Evolutionary conservation across 2,329 filamentous ascomycete species (phyloP), one percentile per base, ranked within the genome.

Genomic region (Paraphoma chrysanthemicola): DNA sequence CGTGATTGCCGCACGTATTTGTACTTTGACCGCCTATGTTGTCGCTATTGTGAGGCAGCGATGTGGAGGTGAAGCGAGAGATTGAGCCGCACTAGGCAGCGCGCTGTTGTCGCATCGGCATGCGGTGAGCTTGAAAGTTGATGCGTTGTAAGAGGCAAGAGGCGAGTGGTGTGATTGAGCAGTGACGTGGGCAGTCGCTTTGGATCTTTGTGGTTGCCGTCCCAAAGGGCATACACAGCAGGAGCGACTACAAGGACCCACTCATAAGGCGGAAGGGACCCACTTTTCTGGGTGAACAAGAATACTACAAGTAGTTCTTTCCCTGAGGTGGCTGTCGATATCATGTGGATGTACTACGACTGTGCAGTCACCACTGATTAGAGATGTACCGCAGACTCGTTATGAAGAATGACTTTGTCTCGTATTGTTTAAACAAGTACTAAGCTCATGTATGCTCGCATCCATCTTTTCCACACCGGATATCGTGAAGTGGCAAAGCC

Each of bases 81-180:
- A 29, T 42, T 56, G 54, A 59, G 49, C 43, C 50, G 49, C 46
- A 48, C n/a, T 46, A 17, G 42, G 41, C n/a, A 49, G 48, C 49
- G 48, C 56, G 31, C 44, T 48, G 45, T 47, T 49, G 31, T 45
- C 43, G 51, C 59, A 57, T 62, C 31, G 4, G 41, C 12, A 44
- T 4, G 46, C 36, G 9, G 46, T 41, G 17, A 33, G 18, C 33
- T 36, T 14, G 14, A 30, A 6, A 30, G 46, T 14, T 28, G 46
- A 36, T 11, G 31, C n/a, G 45, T 16, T 6, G n/a, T 17, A 38
- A 29, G 9, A 30, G 1, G 18, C 1, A 14, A 12, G 39, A n/a
- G 39, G 39, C 5, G 11, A 14, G 33, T 36, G 33, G 9, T 36
- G 33, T 36, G 33, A 3, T 36, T 36, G 33, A 36, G 33, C 10